Evolutionary conservation across 129 eudicot species (phyloP).

Genomic region (Silybum marianum): DNA sequence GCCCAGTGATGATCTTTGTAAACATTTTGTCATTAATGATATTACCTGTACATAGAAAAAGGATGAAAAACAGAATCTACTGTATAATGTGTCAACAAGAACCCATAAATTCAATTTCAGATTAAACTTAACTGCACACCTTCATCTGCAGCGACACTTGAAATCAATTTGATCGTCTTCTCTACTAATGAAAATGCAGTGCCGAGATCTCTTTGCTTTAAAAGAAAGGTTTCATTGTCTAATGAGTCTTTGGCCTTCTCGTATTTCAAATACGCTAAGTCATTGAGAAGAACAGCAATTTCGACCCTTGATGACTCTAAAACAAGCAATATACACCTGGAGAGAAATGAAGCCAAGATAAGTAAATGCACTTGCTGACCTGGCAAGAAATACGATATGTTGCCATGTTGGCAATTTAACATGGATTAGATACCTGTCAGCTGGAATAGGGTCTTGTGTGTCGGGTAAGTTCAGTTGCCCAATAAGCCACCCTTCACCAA

Average conservation of each 20-base stretch:
- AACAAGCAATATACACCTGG: conserved; percentile 91
- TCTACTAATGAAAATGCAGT: conserved; percentile 79
- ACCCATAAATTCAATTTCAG: neutral
- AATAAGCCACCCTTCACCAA: conserved; percentile 86
- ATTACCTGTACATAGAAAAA: conserved; percentile 34
- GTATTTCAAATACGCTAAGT: conserved; percentile 73
- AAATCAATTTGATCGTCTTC: conserved; percentile 68
- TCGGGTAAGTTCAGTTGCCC: conserved; percentile 51
- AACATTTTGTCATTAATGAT: conserved; percentile 60
- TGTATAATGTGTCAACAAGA: neutral
- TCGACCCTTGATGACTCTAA: conserved; percentile 93
- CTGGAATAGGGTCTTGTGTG: conserved; percentile 52
- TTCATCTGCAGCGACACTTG: conserved; percentile 66
- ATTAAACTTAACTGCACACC: conserved; percentile 40
- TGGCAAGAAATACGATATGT: conserved; percentile 10
- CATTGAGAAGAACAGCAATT: conserved; percentile 92
- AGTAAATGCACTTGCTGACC: conserved; percentile 13
- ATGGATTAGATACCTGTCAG: conserved; percentile 56
- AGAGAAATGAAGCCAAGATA: conserved; percentile 12
- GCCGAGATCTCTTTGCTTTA: conserved; percentile 67
- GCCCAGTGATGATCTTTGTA: conserved; percentile 71
- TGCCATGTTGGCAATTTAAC: conserved; percentile 2
- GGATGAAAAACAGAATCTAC: conserved; percentile 6
- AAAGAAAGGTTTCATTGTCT: conserved; percentile 37
- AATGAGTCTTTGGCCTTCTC: conserved; percentile 58